These are phyloP conservation scores for Erodium maritimum DNA, from an alignment of 345 rosid species.

Conservation along the genomic window DNA sequence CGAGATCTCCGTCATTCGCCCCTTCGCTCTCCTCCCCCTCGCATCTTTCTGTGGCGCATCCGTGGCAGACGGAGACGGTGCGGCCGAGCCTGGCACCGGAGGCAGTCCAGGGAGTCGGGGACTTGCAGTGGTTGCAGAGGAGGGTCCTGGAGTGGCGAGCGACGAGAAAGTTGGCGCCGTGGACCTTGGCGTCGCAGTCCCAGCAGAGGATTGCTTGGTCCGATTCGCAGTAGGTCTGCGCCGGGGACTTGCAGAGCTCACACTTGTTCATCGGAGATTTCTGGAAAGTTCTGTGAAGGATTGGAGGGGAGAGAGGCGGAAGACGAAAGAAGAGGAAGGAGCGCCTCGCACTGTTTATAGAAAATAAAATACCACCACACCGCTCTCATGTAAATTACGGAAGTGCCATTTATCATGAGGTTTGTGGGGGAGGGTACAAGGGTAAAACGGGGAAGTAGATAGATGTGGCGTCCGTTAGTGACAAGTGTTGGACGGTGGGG, in stretches of 20 bases:
- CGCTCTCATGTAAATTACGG: no score
- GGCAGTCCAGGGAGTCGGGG: conserved; percentile 53
- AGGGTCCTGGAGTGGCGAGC: conserved; percentile 48
- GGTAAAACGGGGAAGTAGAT: neutral
- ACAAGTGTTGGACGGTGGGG: conserved; percentile 28
- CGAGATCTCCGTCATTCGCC: conserved; percentile 6
- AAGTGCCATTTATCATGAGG: no score
- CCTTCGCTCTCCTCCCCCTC: conserved; percentile 12
- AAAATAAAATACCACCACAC: no score
- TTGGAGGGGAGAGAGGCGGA: no score
- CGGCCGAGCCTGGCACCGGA: conserved; percentile 45
- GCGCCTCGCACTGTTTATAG: no score
- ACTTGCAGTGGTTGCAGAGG: conserved; percentile 43
- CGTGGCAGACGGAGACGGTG: conserved; percentile 40
- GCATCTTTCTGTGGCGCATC: conserved; percentile 17
- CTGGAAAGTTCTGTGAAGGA: neutral
- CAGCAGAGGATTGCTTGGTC: conserved; percentile 65
- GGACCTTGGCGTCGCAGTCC: conserved; percentile 58
- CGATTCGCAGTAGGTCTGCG: conserved; percentile 49
- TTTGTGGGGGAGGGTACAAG: neutral
- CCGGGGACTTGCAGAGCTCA: conserved; percentile 44
- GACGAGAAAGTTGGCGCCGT: conserved; percentile 69
- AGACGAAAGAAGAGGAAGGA: no score
- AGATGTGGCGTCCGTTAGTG: conserved; percentile 17
- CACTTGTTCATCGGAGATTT: conserved; percentile 32